These are phyloP conservation scores for Metschnikowia reukaufii DNA, from an alignment of 805 yeast species.

Conservation along the genomic window DNA sequence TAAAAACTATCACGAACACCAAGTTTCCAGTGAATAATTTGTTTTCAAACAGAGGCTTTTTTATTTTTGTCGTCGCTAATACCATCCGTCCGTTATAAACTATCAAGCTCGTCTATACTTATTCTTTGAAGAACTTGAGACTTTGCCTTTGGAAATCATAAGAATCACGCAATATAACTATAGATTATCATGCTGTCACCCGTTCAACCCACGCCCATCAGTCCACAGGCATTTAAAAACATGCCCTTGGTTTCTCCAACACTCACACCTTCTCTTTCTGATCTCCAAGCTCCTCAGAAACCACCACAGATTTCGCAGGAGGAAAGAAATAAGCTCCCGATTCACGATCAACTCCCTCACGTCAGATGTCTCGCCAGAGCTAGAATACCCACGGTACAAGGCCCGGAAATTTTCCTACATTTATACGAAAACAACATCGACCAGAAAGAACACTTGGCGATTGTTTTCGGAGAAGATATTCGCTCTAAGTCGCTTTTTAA, in stretches of 20 bases:
- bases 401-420: slow-evolving; percentile 92
- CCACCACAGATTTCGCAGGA: slow-evolving; percentile 22
- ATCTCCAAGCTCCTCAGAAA: slow-evolving; percentile 10
- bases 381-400: slow-evolving; percentile 92
- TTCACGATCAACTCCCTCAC: slow-evolving; percentile 60
- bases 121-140: no score
- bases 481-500: slow-evolving; percentile 73
- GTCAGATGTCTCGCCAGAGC: slow-evolving; percentile 93
- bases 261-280: slow-evolving; percentile 15
- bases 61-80: not conserved
- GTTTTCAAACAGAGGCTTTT: not conserved
- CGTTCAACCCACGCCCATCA: slow-evolving; percentile 12
- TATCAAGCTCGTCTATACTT: no score
- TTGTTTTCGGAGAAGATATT: slow-evolving; percentile 92
- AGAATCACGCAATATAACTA: not conserved
- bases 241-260: slow-evolving; percentile 23
- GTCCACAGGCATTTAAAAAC: slow-evolving; percentile 10
- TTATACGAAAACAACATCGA: slow-evolving; percentile 84
- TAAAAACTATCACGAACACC: no score
- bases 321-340: slow-evolving; percentile 33
- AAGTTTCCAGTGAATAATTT: no score
- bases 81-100: not conserved
- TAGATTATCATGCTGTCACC: slow-evolving; percentile 8
- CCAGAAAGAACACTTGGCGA: slow-evolving; percentile 92
- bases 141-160: not conserved